Conservation (phyloP, 208 protist species). For the Trypanosoma rangeli region DNA sequence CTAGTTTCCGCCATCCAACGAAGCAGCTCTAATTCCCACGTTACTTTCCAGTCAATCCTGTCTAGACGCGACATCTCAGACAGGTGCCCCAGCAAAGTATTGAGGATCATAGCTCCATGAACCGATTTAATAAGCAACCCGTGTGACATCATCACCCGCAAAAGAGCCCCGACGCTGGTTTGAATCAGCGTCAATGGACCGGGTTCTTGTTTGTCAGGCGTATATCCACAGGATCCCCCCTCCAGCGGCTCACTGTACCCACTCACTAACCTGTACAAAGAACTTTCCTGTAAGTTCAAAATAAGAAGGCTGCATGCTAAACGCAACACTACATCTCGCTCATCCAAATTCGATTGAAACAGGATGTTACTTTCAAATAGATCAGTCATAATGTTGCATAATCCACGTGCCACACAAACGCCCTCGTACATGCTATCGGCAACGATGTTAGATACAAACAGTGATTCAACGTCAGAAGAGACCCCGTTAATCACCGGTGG, state of each 20-base stretch:
- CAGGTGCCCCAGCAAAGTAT: constrained; percentile 29
- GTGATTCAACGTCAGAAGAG: background rate
- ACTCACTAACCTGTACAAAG: background rate
- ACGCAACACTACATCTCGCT: constrained; percentile 19
- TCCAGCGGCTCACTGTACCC: background rate
- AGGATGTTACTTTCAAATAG: constrained; percentile 14
- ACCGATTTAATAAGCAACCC: constrained; percentile 19
- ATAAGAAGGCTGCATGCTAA: constrained; percentile 28
- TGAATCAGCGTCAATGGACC: background rate
- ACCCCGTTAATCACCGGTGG: constrained; percentile 9
- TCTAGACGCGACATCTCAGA: constrained; percentile 1
- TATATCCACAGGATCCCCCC: background rate
- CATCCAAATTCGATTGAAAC: constrained; percentile 15
- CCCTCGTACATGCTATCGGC: constrained; percentile 19
- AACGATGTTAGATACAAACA: constrained; percentile 21
- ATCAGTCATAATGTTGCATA: constrained; percentile 22
- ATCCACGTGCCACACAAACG: constrained; percentile 22
- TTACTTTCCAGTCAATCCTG: background rate
- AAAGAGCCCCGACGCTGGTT: constrained; percentile 2
- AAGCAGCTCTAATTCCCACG: constrained; percentile 22
- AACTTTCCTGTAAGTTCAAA: constrained; percentile 10
- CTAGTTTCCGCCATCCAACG: constrained; percentile 19
- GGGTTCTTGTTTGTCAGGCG: background rate
- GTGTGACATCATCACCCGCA: constrained; percentile 16
- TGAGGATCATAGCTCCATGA: constrained; percentile 25